phyloP scores from a whole-genome alignment of 345 rosid genomes.

The Murraya koenigii region DNA sequence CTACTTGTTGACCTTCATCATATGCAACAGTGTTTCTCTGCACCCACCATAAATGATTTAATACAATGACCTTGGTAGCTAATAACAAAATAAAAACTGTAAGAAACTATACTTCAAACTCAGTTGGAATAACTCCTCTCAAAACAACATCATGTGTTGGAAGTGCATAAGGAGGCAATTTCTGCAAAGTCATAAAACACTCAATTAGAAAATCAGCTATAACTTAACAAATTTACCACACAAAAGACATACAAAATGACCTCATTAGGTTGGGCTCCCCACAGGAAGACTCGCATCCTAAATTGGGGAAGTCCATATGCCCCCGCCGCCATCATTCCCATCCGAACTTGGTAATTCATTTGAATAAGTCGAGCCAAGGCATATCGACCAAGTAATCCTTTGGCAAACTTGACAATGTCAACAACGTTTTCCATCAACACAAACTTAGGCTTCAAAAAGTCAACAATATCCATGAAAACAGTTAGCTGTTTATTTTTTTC shows the following conservation, averaged over 20 bases:
- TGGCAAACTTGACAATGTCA: slow-evolving; percentile 56
- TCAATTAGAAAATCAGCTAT: slow-evolving; percentile 1
- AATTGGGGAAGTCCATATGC: slow-evolving; percentile 88
- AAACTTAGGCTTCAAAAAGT: slow-evolving; percentile 60
- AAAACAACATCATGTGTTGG: slow-evolving; percentile 74
- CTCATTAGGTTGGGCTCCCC: slow-evolving; percentile 71
- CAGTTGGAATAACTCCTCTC: slow-evolving; percentile 52
- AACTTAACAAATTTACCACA: not conserved
- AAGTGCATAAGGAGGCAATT: slow-evolving; percentile 65
- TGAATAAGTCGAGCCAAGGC: slow-evolving; percentile 60
- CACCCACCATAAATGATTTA: slow-evolving; percentile 6
- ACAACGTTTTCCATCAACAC: slow-evolving; percentile 85
- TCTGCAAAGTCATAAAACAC: slow-evolving; percentile 31
- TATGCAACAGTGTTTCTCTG: slow-evolving; percentile 45
- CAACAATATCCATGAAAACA: slow-evolving; percentile 67
- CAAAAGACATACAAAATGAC: slow-evolving; percentile 17
- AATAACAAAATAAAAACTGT: not conserved
- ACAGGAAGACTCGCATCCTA: slow-evolving; percentile 66
- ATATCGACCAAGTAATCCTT: slow-evolving; percentile 62
- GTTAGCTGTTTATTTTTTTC: slow-evolving; percentile 61
- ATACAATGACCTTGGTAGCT: not conserved
- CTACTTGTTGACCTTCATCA: slow-evolving; percentile 33
- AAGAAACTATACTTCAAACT: slow-evolving; percentile 53
- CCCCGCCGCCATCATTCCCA: slow-evolving; percentile 90
- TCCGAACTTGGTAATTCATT: slow-evolving; percentile 66